A percentile compares a stretch with the other conserved stretches of the same genome.
These are phyloP conservation scores for Aspergillus ochraceoroseus DNA, from an alignment of 2,329 filamentous ascomycete genomes.

Conservation along the genomic window DNA sequence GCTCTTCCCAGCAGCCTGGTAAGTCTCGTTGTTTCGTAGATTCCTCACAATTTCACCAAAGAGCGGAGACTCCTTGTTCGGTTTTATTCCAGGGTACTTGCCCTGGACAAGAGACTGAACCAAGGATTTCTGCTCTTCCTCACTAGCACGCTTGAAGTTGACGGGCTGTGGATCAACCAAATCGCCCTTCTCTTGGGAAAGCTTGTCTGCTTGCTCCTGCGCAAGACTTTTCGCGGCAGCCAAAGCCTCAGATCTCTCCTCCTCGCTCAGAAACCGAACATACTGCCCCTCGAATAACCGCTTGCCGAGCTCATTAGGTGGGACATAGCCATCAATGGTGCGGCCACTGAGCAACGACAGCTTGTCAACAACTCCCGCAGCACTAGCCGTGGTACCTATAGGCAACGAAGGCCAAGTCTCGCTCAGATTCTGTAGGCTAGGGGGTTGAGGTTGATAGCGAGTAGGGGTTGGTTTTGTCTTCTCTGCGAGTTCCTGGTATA, in stretches of 20 bases:
- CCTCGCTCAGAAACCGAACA: constrained; percentile 36
- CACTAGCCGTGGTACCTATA: constrained; percentile 26
- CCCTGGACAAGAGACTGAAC: constrained; percentile 34
- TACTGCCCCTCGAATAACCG: constrained; percentile 37
- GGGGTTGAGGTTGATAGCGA: constrained; percentile 35
- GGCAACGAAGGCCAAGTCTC: constrained; percentile 42
- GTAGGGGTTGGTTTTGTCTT: constrained; percentile 30
- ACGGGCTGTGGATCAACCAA: constrained; percentile 34
- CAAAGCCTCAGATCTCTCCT: constrained; percentile 36
- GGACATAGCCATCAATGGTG: constrained; percentile 33
- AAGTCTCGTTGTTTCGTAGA: constrained; percentile 42
- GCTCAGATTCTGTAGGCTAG: constrained; percentile 30
- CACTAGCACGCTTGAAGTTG: constrained; percentile 26
- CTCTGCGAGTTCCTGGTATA: constrained; percentile 30
- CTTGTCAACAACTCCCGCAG: constrained; percentile 34
- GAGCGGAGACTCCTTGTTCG: constrained; percentile 24
- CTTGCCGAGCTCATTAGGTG: constrained; percentile 36
- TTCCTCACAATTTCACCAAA: constrained; percentile 34
- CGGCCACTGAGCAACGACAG: constrained; percentile 35
- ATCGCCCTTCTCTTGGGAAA: constrained; percentile 37
- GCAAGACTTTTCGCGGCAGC: constrained; percentile 35
- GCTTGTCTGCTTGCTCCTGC: constrained; percentile 31
- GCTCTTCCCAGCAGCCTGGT: constrained; percentile 35
- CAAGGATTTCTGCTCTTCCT: constrained; percentile 27
- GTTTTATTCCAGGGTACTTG: constrained; percentile 28